These are phyloP conservation scores for Pinus tabuliformis DNA, from an alignment of 75 land plant genomes.

Conservation along the genomic window DNA sequence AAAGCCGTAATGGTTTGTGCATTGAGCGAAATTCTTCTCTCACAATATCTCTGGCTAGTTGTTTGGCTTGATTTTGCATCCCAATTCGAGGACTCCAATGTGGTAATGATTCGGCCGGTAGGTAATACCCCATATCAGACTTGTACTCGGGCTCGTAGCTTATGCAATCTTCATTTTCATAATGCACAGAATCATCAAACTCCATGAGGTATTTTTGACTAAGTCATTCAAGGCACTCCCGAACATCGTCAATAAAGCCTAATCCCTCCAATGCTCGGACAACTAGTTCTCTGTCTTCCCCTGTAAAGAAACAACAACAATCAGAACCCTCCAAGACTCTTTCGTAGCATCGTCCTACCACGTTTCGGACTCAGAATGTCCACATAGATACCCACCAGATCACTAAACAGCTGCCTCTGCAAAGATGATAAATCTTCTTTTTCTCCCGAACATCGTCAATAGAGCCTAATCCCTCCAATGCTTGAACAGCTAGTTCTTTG, in stretches of 20 bases:
- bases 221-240: not conserved
- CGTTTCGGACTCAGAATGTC: not conserved
- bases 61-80: too few relatives aligned
- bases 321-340: not conserved
- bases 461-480: too few relatives aligned
- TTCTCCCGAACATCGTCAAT: not conserved
- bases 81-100: too few relatives aligned
- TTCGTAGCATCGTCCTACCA: not conserved
- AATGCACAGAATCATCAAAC: too few relatives aligned
- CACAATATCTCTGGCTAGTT: too few relatives aligned
- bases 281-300: not conserved
- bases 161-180: too few relatives aligned
- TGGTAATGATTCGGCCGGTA: too few relatives aligned
- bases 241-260: not conserved
- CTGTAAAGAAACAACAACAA: not conserved
- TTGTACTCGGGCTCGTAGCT: too few relatives aligned
- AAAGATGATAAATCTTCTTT: not conserved
- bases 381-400: not conserved
- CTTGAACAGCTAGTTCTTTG: too few relatives aligned
- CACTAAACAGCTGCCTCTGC: not conserved
- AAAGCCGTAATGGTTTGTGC: too few relatives aligned
- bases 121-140: too few relatives aligned
- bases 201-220: not conserved
- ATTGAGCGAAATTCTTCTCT: too few relatives aligned
- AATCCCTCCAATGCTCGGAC: not conserved